Evolutionary conservation across 768 basidiomycete species (phyloP).

Genomic region (Hypholoma fasciculare): DNA sequence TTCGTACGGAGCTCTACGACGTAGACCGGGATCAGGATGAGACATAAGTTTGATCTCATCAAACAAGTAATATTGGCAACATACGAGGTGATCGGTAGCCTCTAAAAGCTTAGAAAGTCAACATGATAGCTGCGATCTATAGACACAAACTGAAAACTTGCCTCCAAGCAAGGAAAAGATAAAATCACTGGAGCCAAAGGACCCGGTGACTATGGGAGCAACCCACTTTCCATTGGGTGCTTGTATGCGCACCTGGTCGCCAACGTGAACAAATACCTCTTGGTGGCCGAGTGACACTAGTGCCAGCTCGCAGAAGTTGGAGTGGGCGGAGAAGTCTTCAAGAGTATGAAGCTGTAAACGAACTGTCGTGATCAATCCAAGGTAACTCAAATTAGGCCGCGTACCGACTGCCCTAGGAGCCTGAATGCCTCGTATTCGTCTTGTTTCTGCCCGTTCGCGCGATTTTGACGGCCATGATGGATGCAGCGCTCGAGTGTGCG

Average conservation of each 20-base stretch:
- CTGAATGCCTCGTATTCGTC: conserved; percentile 82
- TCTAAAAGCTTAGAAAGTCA: conserved; percentile 31
- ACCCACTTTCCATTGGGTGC: conserved; percentile 76
- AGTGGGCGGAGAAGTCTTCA: conserved; percentile 89
- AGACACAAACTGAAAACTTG: conserved; percentile 30
- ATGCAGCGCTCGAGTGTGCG: conserved; percentile 79
- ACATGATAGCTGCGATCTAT: neutral
- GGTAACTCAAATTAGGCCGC: conserved; percentile 18
- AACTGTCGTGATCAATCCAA: neutral
- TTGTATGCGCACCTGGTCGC: conserved; percentile 72
- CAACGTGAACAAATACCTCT: conserved; percentile 86
- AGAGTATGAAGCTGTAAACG: conserved; percentile 65
- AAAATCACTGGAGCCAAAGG: conserved; percentile 81
- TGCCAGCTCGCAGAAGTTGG: conserved; percentile 86
- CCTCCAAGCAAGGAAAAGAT: conserved; percentile 74
- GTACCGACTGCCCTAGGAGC: conserved; percentile 69
- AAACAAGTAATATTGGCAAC: conserved; percentile 14
- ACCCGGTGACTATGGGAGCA: conserved; percentile 82
- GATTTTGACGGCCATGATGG: conserved; percentile 67
- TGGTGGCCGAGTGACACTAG: conserved; percentile 72
- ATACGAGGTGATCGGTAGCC: conserved; percentile 63
- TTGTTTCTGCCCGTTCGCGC: conserved; percentile 54
- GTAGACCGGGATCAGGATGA: conserved; percentile 1
- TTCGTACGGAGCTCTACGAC: conserved; percentile 29
- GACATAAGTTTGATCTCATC: neutral